Base-by-base conservation (phyloP, 768 basidiomycete genomes). In the Leucosporidium scottii region DNA sequence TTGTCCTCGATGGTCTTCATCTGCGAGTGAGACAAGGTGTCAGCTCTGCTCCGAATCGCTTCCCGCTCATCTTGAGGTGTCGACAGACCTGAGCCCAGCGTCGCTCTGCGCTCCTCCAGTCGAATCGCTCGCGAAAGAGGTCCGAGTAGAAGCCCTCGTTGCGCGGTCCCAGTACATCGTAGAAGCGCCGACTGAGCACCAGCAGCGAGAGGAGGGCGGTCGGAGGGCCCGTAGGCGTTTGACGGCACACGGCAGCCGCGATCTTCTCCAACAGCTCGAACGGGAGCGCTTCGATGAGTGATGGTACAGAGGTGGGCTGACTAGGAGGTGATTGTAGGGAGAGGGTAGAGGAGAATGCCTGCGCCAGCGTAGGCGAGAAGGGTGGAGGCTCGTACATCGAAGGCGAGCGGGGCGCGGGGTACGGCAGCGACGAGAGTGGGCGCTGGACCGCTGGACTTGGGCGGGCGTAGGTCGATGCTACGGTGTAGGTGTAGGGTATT, bases 251-350 rank as follows among this genome's bases (percentile, higher is more conserved):
- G n/a, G 30, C 54, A 67, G 82, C 79, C 18, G 84, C 84, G 44
- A 87, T 81, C 69, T 83, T 78, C 54, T 82, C 82, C 23, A 87
- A 81, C 69, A 88, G 76, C 72, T 87, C 85, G 72, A 77, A 77
- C 27, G 86, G 85, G 48, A 86, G 74, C 3, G 44, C 10, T 9
- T 59, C 59, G 44, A 59, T 27, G 23, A 51, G 50, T 9, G 50
- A 23, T 2, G 50, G 50, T 51, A 21, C 25, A 27, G 50, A 13
- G 3, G 50, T 23, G 5, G 23, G 25, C 13, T 23, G 50, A 8
- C 23, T 23, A 9, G 50, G 50, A 3, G 50, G 50, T 9, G 50
- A 51, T 8, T 51, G 23, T 8, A 51, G 50, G 4, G 50, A 51
- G 10, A 51, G 50, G 13, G 50, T 23, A 9, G 50, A 27, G 23